These are phyloP conservation scores for Talaromyces sp. DNA, from an alignment of 2,329 filamentous ascomycete species.

Conservation along the genomic window DNA sequence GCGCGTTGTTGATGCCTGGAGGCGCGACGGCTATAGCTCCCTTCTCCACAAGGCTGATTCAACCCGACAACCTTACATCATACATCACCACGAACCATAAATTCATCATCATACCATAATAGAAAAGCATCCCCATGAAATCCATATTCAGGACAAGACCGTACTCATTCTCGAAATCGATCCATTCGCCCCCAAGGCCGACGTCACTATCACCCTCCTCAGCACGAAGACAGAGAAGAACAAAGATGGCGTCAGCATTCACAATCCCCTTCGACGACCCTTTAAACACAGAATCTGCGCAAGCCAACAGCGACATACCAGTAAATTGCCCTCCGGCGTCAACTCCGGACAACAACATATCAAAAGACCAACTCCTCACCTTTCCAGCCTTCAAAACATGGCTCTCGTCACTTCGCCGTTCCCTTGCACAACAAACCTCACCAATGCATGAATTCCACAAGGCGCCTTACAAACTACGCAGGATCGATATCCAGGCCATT, in stretches of 20 bases:
- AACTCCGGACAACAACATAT: slow-evolving; percentile 33
- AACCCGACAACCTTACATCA: slow-evolving; percentile 5
- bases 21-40: not conserved
- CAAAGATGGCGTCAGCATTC: slow-evolving; percentile 7
- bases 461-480: slow-evolving; percentile 49
- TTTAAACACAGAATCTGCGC: not conserved
- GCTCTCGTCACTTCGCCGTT: slow-evolving; percentile 49
- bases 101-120: not conserved
- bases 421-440: slow-evolving; percentile 46
- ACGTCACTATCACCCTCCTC: not conserved
- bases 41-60: slow-evolving; percentile 9
- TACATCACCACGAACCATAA: slow-evolving; percentile 2
- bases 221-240: not conserved
- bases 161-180: not conserved
- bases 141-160: not conserved
- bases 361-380: slow-evolving; percentile 42
- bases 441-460: slow-evolving; percentile 50
- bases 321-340: slow-evolving; percentile 28
- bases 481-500: slow-evolving; percentile 53
- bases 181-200: not conserved
- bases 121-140: slow-evolving; percentile 4
- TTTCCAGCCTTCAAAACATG: slow-evolving; percentile 56
- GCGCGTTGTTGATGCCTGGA: not conserved
- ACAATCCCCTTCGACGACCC: slow-evolving; percentile 15
- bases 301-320: not conserved